Evolutionary conservation across 306 rosid genomes (phyloP).

Genomic region (Senna tora): DNA sequence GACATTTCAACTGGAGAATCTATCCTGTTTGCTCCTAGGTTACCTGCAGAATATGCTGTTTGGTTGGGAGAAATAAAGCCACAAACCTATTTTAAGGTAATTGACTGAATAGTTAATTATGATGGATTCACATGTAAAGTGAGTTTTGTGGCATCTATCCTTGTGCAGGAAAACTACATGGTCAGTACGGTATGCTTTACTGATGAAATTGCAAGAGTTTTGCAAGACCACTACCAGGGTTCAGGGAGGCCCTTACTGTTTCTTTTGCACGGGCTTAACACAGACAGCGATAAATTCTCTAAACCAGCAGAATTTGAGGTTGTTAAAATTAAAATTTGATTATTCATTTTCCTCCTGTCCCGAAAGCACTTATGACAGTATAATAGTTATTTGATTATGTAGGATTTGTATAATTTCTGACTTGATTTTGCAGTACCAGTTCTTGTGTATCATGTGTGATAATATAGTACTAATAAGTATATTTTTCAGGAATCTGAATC

Average conservation of each 20-base stretch:
- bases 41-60: conserved; percentile 83
- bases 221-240: conserved; percentile 57
- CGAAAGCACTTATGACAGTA: conserved; percentile 12
- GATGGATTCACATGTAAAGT: not conserved
- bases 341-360: conserved; percentile 6
- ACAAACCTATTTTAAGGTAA: conserved; percentile 64
- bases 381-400: not conserved
- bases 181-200: conserved; percentile 51
- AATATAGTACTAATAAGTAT: conserved; percentile 7
- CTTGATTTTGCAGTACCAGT: not conserved
- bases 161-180: conserved; percentile 74
- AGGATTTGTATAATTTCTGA: conserved; percentile 20
- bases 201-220: conserved; percentile 58
- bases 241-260: conserved; percentile 63
- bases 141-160: conserved; percentile 24
- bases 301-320: conserved; percentile 87
- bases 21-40: conserved; percentile 76
- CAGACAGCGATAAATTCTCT: conserved; percentile 72
- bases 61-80: conserved; percentile 86
- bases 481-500: conserved; percentile 1
- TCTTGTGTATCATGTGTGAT: conserved; percentile 3
- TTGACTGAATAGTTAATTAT: conserved; percentile 20
- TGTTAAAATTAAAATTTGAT: conserved; percentile 23
- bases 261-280: conserved; percentile 84
- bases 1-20: conserved; percentile 75